phyloP scores from a whole-genome alignment of 2,329 filamentous ascomycete species.

The Fusarium tupiense region DNA sequence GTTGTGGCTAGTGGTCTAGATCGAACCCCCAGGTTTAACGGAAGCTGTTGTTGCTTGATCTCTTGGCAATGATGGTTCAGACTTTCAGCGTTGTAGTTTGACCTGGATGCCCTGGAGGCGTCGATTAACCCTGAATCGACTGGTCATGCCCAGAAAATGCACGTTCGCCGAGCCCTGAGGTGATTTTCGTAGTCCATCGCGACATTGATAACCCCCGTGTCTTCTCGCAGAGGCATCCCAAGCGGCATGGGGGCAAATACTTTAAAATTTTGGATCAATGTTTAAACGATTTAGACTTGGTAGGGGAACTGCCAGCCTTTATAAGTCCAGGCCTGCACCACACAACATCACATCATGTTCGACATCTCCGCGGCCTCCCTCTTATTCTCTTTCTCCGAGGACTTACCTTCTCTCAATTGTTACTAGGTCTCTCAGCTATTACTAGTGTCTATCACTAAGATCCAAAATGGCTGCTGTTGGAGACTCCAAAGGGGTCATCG shows the following conservation, averaged over 20 bases:
- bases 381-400: constrained; percentile 16
- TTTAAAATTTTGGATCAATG: not conserved
- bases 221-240: not conserved
- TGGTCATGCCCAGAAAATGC: not conserved
- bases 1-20: not conserved
- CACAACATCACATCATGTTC: not conserved
- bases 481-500: constrained; percentile 17
- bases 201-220: constrained; percentile 33
- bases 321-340: constrained; percentile 37
- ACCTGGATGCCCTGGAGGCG: not conserved
- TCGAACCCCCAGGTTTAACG: not conserved
- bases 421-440: not conserved
- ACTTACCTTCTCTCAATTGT: not conserved
- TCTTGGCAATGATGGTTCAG: not conserved
- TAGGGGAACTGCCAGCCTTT: constrained; percentile 11
- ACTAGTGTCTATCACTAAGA: not conserved
- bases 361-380: constrained; percentile 31
- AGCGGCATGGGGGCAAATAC: not conserved
- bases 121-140: not conserved
- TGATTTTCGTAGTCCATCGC: constrained; percentile 39
- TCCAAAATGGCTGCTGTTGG: constrained; percentile 25
- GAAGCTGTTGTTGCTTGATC: not conserved
- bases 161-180: constrained; percentile 30
- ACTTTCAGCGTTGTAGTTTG: not conserved
- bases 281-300: not conserved